These are phyloP conservation scores for Raddia distichophylla DNA, from an alignment of 176 grass and related monocot genomes.

Conservation along the genomic window DNA sequence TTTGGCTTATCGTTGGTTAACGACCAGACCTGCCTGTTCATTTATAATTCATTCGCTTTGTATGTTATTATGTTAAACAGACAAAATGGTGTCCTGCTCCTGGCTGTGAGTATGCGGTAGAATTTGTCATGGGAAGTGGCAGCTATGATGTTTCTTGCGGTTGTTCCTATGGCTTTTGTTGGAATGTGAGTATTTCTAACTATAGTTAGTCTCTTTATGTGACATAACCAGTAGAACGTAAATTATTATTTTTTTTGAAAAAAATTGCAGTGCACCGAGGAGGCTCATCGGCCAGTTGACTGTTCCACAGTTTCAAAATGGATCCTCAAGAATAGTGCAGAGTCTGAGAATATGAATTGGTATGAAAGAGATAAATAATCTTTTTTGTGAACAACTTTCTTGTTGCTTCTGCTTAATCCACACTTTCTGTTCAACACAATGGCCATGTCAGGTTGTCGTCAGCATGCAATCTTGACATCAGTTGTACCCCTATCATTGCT, in stretches of 20 bases:
- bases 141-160: slow-evolving; percentile 92
- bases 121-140: slow-evolving; percentile 93
- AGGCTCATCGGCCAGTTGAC: slow-evolving; percentile 97
- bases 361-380: slow-evolving; percentile 36
- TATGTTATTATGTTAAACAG: slow-evolving; percentile 47
- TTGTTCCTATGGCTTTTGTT: slow-evolving; percentile 95
- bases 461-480: slow-evolving; percentile 2
- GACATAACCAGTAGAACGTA: neutral
- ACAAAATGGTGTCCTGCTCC: slow-evolving; percentile 99
- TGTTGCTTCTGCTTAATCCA: neutral
- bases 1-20: slow-evolving; percentile 19
- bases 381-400: neutral
- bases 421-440: slow-evolving; percentile 2
- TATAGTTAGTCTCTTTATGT: slow-evolving; percentile 25
- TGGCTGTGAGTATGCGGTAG: slow-evolving; percentile 96
- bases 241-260: neutral
- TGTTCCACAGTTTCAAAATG: slow-evolving; percentile 97
- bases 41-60: slow-evolving; percentile 15
- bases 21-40: slow-evolving; percentile 13
- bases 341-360: slow-evolving; percentile 99
- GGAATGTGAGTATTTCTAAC: slow-evolving; percentile 71
- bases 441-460: neutral
- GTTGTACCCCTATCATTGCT: slow-evolving; percentile 18
- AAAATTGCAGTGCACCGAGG: slow-evolving; percentile 82
- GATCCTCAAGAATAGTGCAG: slow-evolving; percentile 98